These are phyloP conservation scores for Pythium aristosporum DNA, from an alignment of 352 stramenopile species.

Conservation along the genomic window DNA sequence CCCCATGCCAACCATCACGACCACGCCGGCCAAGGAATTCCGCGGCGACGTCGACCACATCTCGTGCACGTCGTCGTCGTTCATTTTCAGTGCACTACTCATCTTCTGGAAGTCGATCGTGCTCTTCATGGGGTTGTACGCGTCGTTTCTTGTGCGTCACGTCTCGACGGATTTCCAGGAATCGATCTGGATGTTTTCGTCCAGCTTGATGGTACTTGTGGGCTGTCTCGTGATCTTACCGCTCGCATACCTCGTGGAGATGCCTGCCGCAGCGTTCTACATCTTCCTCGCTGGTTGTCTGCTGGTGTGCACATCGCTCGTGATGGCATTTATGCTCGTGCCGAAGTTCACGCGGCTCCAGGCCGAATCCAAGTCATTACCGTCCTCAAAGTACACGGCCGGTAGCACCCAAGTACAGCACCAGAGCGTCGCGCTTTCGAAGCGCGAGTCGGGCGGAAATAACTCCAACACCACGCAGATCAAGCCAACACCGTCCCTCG, in stretches of 20 bases:
- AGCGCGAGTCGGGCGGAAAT: neutral
- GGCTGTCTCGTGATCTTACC: slow-evolving; percentile 26
- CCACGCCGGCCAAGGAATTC: neutral
- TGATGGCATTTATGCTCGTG: slow-evolving; percentile 32
- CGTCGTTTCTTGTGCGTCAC: slow-evolving; percentile 24
- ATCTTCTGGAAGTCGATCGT: slow-evolving; percentile 38
- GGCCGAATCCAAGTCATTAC: neutral
- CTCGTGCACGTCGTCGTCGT: slow-evolving; percentile 23
- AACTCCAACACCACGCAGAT: neutral
- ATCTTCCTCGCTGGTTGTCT: slow-evolving; percentile 22
- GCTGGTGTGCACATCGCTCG: slow-evolving; percentile 22
- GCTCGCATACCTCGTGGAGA: slow-evolving; percentile 31
- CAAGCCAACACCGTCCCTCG: neutral
- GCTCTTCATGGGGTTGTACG: slow-evolving; percentile 25
- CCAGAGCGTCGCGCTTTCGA: neutral
- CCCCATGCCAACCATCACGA: slow-evolving; percentile 32
- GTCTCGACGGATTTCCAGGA: slow-evolving; percentile 44
- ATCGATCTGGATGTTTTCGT: slow-evolving; percentile 37
- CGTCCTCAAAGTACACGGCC: slow-evolving; percentile 10
- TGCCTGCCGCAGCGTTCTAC: slow-evolving; percentile 24
- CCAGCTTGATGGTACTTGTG: slow-evolving; percentile 25
- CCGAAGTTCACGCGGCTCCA: slow-evolving; percentile 23
- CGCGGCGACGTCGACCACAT: slow-evolving; percentile 15
- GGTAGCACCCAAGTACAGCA: neutral
- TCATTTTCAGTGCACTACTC: slow-evolving; percentile 29